Percentiles rank a stretch among this genome's conserved stretches.
These are phyloP conservation scores for Phytopythium delawarense DNA, from an alignment of 352 stramenopile genomes.

Conservation along the genomic window DNA sequence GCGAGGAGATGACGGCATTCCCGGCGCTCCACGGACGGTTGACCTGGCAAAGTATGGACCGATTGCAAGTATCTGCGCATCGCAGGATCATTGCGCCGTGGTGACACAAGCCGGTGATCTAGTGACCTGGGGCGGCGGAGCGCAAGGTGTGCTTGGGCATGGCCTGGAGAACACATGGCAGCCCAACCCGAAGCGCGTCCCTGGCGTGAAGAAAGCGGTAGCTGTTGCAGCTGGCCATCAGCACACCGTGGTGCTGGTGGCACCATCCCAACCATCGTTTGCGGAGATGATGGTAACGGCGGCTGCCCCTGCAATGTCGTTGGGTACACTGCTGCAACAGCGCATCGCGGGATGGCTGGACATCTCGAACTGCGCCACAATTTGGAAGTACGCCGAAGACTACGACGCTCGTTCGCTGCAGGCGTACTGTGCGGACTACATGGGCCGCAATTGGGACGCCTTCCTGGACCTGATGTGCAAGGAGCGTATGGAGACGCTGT, in stretches of 20 bases:
- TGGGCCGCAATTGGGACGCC: conserved; percentile 70
- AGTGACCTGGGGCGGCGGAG: conserved; percentile 69
- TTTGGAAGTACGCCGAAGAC: conserved; percentile 58
- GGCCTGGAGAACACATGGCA: conserved; percentile 73
- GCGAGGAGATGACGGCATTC: conserved; percentile 17
- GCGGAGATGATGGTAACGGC: not conserved
- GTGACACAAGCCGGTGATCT: conserved; percentile 59
- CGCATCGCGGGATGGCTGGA: conserved; percentile 49
- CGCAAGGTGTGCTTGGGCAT: conserved; percentile 69
- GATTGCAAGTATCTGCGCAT: conserved; percentile 58
- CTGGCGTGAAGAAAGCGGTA: conserved; percentile 68
- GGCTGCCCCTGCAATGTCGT: conserved; percentile 8
- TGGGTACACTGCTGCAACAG: conserved; percentile 42
- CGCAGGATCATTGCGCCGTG: conserved; percentile 74
- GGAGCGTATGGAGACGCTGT: conserved; percentile 57
- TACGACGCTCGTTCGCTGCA: conserved; percentile 42
- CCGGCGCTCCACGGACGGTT: conserved; percentile 45
- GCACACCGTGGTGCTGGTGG: conserved; percentile 70
- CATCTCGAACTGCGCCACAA: conserved; percentile 47
- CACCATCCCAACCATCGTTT: conserved; percentile 31
- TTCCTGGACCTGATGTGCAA: conserved; percentile 57
- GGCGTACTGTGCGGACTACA: conserved; percentile 52
- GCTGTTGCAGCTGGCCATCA: conserved; percentile 63
- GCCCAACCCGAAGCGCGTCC: conserved; percentile 69
- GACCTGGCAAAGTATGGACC: conserved; percentile 36